Base-by-base conservation (phyloP, 768 basidiomycete species). In the Lentinula sp. region DNA sequence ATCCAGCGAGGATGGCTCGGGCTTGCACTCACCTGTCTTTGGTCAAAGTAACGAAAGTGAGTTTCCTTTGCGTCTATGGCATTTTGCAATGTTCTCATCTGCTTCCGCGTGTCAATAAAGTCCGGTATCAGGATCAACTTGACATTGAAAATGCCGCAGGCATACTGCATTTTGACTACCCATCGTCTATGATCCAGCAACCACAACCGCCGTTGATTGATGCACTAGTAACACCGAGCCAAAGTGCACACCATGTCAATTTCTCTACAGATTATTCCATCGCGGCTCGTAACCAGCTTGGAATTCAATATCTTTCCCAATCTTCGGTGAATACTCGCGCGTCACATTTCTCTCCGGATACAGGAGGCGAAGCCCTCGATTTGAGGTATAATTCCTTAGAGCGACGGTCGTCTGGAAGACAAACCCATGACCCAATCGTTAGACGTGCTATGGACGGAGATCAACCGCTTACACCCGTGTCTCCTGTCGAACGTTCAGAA, bases 1-100 rank as follows among this genome's bases (percentile, higher is more conserved):
- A 73, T 88, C 86, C 23, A 87, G 85, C 71, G 88, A 89, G 69
- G 88, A 89, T 68, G 84, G 86, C 69, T 89, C 88, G 57, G 88
- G 86, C 62, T 73, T 90, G 23, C 87, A 88, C 67, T 89, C 89
- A 2, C 88, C 89, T 65, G 80, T 84, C 57, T 86, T 87, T 73
- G 77, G 76, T 60, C 76, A 78, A 75, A 74, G 76, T 63, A 79
- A 81, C 79, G 80, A 75, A 68, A 75, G 80, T 84, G 72, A 78
- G 80, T 76, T 73, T 75, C 75, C 76, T 75, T 77, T 69, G 76
- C 78, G 70, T 73, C 73, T 67, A 64, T 70, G 63, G 66, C 67
- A 69, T 68, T 70, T 73, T 73, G 77, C 75, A 16, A 73, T 68
- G 67, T 68, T 68, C 69, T 74, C 73, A 70, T 65, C 69, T 69